Percentiles rank a stretch among this genome's conserved stretches.
These are phyloP conservation scores for Lachnellula subtilissima DNA, from an alignment of 2,329 filamentous ascomycete species.

Conservation along the genomic window DNA sequence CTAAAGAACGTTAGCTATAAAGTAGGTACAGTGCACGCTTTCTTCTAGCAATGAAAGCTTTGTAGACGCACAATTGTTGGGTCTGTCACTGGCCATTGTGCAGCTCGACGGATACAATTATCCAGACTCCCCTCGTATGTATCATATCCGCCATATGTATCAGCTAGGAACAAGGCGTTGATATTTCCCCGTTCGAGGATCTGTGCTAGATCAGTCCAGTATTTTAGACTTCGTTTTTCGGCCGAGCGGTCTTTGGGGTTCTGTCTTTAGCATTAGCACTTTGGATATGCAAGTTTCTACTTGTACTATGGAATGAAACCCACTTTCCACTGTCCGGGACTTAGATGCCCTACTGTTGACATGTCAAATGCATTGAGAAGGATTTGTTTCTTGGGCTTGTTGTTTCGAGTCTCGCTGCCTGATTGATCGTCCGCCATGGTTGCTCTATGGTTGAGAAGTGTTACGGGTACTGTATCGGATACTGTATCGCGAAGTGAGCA, in stretches of 20 bases:
- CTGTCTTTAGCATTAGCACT: slow-evolving; percentile 29
- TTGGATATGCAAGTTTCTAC: background rate
- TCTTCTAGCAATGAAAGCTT: background rate
- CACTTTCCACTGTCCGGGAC: slow-evolving; percentile 64
- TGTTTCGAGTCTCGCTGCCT: background rate
- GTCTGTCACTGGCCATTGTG: slow-evolving; percentile 67
- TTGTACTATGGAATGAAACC: slow-evolving; percentile 6
- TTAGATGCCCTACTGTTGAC: slow-evolving; percentile 59
- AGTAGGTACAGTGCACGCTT: background rate
- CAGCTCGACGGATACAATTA: slow-evolving; percentile 56
- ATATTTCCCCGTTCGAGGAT: slow-evolving; percentile 57
- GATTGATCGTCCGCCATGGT: background rate
- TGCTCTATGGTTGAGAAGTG: background rate
- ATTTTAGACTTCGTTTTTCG: slow-evolving; percentile 54
- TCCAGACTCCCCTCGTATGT: slow-evolving; percentile 55
- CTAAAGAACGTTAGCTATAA: slow-evolving; percentile 29
- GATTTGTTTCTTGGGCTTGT: slow-evolving; percentile 45
- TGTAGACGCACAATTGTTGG: slow-evolving; percentile 51
- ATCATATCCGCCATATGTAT: slow-evolving; percentile 57
- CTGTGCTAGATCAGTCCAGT: slow-evolving; percentile 61
- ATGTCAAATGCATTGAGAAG: slow-evolving; percentile 63
- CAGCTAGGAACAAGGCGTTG: slow-evolving; percentile 61
- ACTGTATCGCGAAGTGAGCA: background rate
- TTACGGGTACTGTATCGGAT: background rate
- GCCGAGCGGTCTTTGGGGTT: slow-evolving; percentile 57